These are phyloP conservation scores for Sutorius australiensis DNA, from an alignment of 768 basidiomycete genomes.

Conservation along the genomic window DNA sequence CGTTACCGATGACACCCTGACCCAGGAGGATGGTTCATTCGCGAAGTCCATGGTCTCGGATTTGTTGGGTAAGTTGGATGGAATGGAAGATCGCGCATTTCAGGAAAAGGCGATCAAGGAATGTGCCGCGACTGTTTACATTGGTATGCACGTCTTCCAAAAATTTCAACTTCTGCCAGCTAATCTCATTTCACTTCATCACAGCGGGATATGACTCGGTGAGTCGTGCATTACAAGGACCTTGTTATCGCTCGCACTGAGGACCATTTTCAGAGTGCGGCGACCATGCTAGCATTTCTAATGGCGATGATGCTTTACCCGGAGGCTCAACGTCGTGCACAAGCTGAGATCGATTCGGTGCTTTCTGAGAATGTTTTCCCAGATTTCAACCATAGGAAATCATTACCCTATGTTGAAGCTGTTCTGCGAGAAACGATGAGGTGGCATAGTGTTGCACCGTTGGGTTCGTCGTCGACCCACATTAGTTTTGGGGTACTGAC, in stretches of 20 bases:
- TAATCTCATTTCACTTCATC: not conserved
- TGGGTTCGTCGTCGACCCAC: constrained; percentile 18
- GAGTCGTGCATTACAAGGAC: not conserved
- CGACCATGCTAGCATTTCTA: constrained; percentile 23
- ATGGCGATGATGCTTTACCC: constrained; percentile 31
- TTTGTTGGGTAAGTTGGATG: constrained; percentile 19
- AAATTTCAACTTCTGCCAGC: not conserved
- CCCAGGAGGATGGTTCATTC: constrained; percentile 23
- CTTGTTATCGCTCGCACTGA: not conserved
- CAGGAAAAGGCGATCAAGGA: constrained; percentile 26
- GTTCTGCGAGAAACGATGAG: constrained; percentile 31
- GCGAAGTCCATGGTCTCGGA: constrained; percentile 30
- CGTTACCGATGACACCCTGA: constrained; percentile 1
- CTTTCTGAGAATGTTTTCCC: constrained; percentile 14
- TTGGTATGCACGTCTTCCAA: constrained; percentile 17
- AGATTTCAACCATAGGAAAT: constrained; percentile 25
- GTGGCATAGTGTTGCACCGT: constrained; percentile 30
- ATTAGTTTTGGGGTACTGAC: constrained; percentile 4
- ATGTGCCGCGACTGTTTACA: constrained; percentile 30
- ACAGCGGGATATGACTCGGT: constrained; percentile 29
- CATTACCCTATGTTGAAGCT: constrained; percentile 28
- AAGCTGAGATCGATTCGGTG: constrained; percentile 28
- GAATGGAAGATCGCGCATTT: constrained; percentile 6
- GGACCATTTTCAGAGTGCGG: constrained; percentile 14
- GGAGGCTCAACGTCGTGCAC: constrained; percentile 28